phyloP scores from a whole-genome alignment of 2,329 filamentous ascomycete genomes.

The Allantophomopsis lycopodina region DNA sequence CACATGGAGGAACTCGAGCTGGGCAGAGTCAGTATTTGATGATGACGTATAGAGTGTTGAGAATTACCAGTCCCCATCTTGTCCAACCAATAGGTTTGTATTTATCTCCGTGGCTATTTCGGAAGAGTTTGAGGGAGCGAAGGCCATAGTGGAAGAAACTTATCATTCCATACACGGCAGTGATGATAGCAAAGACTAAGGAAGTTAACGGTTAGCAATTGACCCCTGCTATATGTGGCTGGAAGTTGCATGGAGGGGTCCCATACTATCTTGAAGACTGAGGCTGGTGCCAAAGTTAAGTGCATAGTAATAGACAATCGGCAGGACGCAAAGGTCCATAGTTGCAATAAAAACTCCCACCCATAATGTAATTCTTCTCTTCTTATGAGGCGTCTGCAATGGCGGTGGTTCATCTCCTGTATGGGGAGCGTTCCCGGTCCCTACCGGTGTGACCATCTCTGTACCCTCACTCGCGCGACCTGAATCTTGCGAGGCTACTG shows the following conservation, averaged over 20 bases:
- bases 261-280: conserved; percentile 11
- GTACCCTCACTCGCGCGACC: no score
- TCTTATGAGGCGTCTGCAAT: conserved; percentile 12
- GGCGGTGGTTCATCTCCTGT: conserved; percentile 7
- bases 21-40: neutral
- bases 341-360: conserved; percentile 7
- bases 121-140: conserved; percentile 12
- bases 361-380: conserved; percentile 6
- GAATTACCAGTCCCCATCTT: conserved; percentile 13
- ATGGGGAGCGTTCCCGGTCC: neutral
- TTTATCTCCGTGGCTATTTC: conserved; percentile 5
- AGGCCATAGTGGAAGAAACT: conserved; percentile 14
- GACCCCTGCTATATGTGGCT: neutral
- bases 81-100: conserved; percentile 15
- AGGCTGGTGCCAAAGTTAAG: conserved; percentile 12
- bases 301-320: conserved; percentile 14
- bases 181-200: conserved; percentile 13
- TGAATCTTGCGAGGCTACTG: no score
- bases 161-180: conserved; percentile 12
- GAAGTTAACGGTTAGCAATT: neutral
- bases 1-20: conserved; percentile 13
- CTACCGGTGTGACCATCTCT: no score
- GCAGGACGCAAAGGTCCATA: conserved; percentile 11
- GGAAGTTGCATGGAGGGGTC: neutral
- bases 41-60: neutral